Percentiles rank a stretch among this genome's conserved stretches.
Evolutionary conservation across 2,329 filamentous ascomycete species (phyloP).

Genomic region (Cladosporium sp.): DNA sequence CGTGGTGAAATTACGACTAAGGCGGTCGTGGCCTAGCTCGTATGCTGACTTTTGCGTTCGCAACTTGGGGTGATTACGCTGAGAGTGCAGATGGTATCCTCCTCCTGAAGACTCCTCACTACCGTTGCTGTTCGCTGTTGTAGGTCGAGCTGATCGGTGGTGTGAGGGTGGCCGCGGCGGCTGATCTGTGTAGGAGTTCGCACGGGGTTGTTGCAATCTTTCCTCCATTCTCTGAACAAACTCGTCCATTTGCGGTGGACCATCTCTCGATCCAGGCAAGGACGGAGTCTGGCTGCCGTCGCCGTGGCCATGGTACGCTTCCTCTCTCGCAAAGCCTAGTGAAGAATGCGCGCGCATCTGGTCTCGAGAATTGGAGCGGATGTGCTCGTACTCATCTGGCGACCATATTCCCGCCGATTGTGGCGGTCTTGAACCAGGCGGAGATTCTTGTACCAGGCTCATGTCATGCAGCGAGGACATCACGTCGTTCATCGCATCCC

Average conservation of each 20-base stretch:
- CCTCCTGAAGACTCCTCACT: conserved; percentile 21
- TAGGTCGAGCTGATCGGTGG: conserved; percentile 21
- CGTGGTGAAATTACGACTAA: conserved; percentile 78
- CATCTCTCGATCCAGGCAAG: conserved; percentile 33
- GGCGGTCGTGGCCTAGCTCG: conserved; percentile 63
- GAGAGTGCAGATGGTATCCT: conserved; percentile 33
- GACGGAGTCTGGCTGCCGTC: conserved; percentile 49
- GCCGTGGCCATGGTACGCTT: conserved; percentile 31
- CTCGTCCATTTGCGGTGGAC: conserved; percentile 69
- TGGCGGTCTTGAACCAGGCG: conserved; percentile 35
- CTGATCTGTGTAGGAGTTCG: conserved; percentile 36
- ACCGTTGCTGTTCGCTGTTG: conserved; percentile 26
- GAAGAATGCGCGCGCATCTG: conserved; percentile 64
- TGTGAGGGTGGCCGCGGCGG: conserved; percentile 28
- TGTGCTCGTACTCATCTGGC: conserved; percentile 73
- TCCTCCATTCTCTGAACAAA: conserved; percentile 93
- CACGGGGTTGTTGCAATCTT: conserved; percentile 66
- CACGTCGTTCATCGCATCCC: conserved; percentile 96
- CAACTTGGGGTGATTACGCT: conserved; percentile 36
- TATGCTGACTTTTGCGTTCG: conserved; percentile 69
- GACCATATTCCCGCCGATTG: conserved; percentile 74
- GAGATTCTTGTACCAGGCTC: conserved; percentile 54
- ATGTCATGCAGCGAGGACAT: conserved; percentile 93
- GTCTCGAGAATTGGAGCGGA: conserved; percentile 39
- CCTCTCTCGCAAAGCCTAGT: conserved; percentile 55